These are phyloP conservation scores for Clitopilus hobsonii DNA, from an alignment of 768 basidiomycete species.

Conservation along the genomic window DNA sequence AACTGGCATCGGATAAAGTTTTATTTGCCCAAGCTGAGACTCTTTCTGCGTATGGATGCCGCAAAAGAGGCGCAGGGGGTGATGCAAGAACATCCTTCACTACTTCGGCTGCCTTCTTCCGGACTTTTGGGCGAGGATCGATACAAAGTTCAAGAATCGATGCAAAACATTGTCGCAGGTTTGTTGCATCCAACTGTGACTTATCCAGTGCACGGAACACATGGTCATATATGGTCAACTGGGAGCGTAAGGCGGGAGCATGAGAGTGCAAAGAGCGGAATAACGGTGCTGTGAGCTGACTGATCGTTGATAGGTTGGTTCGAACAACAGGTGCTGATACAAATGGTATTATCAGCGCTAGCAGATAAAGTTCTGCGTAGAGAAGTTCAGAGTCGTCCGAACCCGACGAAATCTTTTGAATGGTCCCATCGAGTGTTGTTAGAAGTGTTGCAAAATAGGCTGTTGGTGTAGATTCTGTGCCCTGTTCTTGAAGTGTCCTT, in stretches of 20 bases:
- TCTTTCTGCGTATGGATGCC: conserved; percentile 83
- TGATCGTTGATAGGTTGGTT: conserved; percentile 63
- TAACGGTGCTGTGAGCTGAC: conserved; percentile 73
- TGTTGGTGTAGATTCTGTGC: conserved; percentile 65
- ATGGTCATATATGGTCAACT: conserved; percentile 70
- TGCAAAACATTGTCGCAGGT: conserved; percentile 78
- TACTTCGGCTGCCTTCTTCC: conserved; percentile 84
- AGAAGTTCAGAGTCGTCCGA: conserved; percentile 69
- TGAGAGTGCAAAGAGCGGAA: conserved; percentile 62
- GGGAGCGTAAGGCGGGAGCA: conserved; percentile 82
- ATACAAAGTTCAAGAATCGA: conserved; percentile 78
- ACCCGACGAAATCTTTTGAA: conserved; percentile 52
- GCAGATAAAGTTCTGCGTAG: conserved; percentile 80
- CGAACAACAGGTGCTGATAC: conserved; percentile 80
- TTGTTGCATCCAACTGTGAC: conserved; percentile 60
- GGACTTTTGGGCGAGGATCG: conserved; percentile 91
- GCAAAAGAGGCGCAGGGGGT: conserved; percentile 70
- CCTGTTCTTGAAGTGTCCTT: conserved; percentile 67
- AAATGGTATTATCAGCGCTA: conserved; percentile 73
- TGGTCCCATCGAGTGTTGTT: conserved; percentile 75
- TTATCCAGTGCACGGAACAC: conserved; percentile 70
- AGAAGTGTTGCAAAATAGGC: conserved; percentile 94
- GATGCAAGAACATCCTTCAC: conserved; percentile 70
- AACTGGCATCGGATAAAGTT: conserved; percentile 60
- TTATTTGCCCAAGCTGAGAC: conserved; percentile 76